Base-by-base conservation (phyloP, 192 early-diverging fungal species). In the Backusella australiensis region DNA sequence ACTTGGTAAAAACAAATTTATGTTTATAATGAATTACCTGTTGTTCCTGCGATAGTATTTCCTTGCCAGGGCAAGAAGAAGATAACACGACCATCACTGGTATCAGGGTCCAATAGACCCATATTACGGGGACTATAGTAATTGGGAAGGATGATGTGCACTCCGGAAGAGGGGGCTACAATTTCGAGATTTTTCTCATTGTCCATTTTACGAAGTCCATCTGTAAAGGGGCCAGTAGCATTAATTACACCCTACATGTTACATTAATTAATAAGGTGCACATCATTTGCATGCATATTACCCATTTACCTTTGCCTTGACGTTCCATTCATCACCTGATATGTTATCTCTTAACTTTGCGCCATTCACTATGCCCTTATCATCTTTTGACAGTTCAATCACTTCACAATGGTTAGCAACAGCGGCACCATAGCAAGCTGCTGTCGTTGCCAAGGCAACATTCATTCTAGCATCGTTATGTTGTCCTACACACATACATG, bases 391-490 rank as follows among this genome's bases (percentile, higher is more conserved):
- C 77, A 99, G 88, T 67, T 86, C 83, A 7, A 90, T 86, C 29
- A 97, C 96, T 79, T 99, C 97, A 69, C 91, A 91, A 75, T 99
- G 96, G 86, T 99, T 99, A 67, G 94, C 93, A 56, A 97, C 91
- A 35, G 91, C 91, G 9, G 97, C 97, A 71, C 97, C 97, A 73
- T 97, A 92, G 6, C 90, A 89, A 3, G 92, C 92, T 12, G 97
- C 96, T 0, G 97, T 97, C 71, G 97, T 86, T 3, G 94, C 95
- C 35, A 99, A 84, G 1, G 96, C 94, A 2, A 97, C 94, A 81
- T 97, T 97, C 97, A 99, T 97, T 59, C 97, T 89, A 3, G 96
- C 94, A 70, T 99, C 97, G 85, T 99, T 99, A 82, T 99, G 97
- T 72, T 97, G 96, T 56, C 95, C 91, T 92, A 72, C 42, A 56